Evolutionary conservation across 2,329 filamentous ascomycete genomes (phyloP).

Genomic region (Cadophora gregata): DNA sequence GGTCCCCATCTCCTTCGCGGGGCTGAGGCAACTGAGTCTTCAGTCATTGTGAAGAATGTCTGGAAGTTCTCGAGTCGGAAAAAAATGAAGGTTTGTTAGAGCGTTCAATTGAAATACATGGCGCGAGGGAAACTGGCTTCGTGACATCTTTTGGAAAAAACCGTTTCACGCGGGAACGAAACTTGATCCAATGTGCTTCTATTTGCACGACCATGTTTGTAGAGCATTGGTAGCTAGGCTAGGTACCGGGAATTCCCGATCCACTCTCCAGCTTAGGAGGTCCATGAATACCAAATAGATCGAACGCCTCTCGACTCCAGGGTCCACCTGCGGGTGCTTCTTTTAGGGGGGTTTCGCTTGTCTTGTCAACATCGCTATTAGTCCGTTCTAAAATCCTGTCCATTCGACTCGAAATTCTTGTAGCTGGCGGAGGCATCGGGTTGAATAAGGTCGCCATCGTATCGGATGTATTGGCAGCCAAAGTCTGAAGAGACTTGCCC

Average conservation of each 20-base stretch:
- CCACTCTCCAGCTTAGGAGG: slow-evolving; percentile 27
- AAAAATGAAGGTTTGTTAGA: neutral
- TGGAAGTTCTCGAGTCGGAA: neutral
- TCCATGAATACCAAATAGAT: slow-evolving; percentile 43
- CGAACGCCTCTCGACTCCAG: slow-evolving; percentile 46
- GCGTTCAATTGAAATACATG: neutral
- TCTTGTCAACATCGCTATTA: slow-evolving; percentile 11
- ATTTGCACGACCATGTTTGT: neutral
- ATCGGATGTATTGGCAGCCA: slow-evolving; percentile 36
- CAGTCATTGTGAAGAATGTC: neutral
- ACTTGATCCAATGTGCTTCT: neutral
- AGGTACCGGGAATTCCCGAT: slow-evolving; percentile 8
- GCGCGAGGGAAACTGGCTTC: neutral
- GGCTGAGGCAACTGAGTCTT: neutral
- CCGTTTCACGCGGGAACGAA: neutral
- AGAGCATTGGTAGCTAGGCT: neutral
- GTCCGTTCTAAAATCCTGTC: slow-evolving; percentile 12
- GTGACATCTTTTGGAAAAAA: neutral
- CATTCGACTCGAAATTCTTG: slow-evolving; percentile 22
- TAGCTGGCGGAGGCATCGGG: slow-evolving; percentile 29
- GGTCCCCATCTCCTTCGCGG: neutral
- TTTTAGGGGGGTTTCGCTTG: neutral
- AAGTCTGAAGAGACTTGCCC: slow-evolving; percentile 36
- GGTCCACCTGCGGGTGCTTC: slow-evolving; percentile 34
- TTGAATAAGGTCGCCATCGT: slow-evolving; percentile 26